Base-by-base conservation (phyloP, 1,139 yeast species). In the Candida gigantensis region DNA sequence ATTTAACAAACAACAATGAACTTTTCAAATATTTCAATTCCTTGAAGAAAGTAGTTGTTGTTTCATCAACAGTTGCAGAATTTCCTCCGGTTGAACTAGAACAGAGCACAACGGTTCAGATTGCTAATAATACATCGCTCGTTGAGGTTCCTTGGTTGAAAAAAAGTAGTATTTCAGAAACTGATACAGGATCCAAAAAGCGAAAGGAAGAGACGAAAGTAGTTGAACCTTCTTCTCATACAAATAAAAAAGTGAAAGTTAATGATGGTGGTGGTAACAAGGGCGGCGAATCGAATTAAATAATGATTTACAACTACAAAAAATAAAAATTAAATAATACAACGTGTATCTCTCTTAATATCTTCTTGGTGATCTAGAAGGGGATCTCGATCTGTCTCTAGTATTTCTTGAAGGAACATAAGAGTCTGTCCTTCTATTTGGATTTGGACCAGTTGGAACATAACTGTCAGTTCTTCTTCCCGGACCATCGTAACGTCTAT, bases 141-240 rank as follows among this genome's bases (percentile, higher is more conserved):
- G 56, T 65, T 0, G 71, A 62, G 40, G 74, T 77, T 11, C 72
- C 74, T 2, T 76, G 81, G 80, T 49, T 74, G 20, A 58, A 18
- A 37, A 20, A 20, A 25, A 4, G 7, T 4, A 24, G n/a, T 20
- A 6, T 6, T 6, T 4, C 23, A 3, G n/a, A 9, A 9, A 20
- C 8, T 20, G 23, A 20, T 14, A 5, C 19, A 12, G 16, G 24
- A 28, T 5, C 30, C 10, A 35, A 28, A 25, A 34, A 34, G 15
- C 28, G 29, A 3, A 30, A 33, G 26, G 46, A 41, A 23, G 44
- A 36, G 27, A 43, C 25, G 15, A 11, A 18, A 16, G 23, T n/a
- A n/a, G n/a, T n/a, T n/a, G n/a, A n/a, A n/a, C n/a, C n/a, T n/a
- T n/a, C n/a, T n/a, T n/a, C n/a, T n/a, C n/a, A n/a, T n/a, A n/a